These are phyloP conservation scores for Cyphellophora attinorum DNA, from an alignment of 2,329 filamentous ascomycete species.

Conservation along the genomic window DNA sequence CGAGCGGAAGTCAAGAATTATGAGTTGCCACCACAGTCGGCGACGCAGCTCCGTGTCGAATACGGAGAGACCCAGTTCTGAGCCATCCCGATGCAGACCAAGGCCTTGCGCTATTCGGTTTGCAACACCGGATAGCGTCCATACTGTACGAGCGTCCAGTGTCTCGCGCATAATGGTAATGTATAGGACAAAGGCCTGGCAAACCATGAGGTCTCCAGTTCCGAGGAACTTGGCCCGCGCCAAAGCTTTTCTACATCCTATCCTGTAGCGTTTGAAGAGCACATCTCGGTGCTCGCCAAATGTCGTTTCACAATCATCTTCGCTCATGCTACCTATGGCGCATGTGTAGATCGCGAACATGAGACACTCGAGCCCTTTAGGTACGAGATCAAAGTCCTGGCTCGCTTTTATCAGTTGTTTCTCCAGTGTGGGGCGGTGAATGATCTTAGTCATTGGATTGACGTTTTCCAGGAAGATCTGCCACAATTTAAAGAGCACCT, in stretches of 20 bases:
- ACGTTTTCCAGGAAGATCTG: constrained; percentile 65
- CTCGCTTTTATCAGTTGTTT: constrained; percentile 55
- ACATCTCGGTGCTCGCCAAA: constrained; percentile 44
- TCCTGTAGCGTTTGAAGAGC: constrained; percentile 47
- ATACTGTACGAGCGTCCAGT: constrained; percentile 34
- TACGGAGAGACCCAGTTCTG: constrained; percentile 37
- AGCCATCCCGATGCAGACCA: constrained; percentile 34
- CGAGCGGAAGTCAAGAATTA: constrained; percentile 36
- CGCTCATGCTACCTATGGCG: constrained; percentile 39
- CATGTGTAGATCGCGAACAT: constrained; percentile 53
- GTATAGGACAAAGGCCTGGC: constrained; percentile 55
- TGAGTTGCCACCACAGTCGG: constrained; percentile 27
- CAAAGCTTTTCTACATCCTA: constrained; percentile 53
- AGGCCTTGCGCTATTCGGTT: constrained; percentile 29
- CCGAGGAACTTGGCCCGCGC: constrained; percentile 53
- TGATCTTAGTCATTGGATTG: constrained; percentile 62
- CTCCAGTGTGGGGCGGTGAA: constrained; percentile 63
- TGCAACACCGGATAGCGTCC: constrained; percentile 33
- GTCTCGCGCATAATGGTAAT: constrained; percentile 43
- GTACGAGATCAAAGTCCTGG: constrained; percentile 20
- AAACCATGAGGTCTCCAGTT: constrained; percentile 50
- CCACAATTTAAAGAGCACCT: constrained; percentile 58
- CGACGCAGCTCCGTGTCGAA: constrained; percentile 38
- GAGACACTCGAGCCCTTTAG: constrained; percentile 39
- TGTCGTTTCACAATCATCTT: constrained; percentile 34